These are phyloP conservation scores for Boletus subparvulus DNA, from an alignment of 768 basidiomycete species.

Conservation along the genomic window DNA sequence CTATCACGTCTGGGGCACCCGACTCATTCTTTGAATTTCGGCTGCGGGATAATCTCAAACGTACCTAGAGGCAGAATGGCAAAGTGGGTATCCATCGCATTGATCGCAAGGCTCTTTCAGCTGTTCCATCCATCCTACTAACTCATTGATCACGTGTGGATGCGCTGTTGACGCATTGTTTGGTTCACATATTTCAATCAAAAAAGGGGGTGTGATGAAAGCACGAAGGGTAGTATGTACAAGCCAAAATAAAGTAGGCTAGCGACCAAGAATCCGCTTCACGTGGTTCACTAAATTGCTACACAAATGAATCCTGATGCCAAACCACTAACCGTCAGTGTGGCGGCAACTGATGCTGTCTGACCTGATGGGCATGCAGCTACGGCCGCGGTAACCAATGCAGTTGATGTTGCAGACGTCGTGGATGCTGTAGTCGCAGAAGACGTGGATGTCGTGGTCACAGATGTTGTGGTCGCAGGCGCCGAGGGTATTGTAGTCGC, in stretches of 20 bases:
- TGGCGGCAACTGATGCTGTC: not conserved
- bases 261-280: not conserved
- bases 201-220: not conserved
- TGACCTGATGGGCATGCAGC: constrained; percentile 17
- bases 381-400: not conserved
- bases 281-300: not conserved
- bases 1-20: constrained; percentile 28
- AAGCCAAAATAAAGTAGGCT: constrained; percentile 6
- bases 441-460: not conserved
- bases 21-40: not conserved
- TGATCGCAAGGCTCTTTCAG: constrained; percentile 10
- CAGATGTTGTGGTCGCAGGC: not conserved
- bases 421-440: not conserved
- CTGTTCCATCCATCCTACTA: too few relatives aligned
- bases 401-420: not conserved
- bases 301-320: constrained; percentile 14
- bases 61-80: constrained; percentile 29
- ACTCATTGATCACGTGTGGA: constrained; percentile 8
- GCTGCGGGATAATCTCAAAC: not conserved
- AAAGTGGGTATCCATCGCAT: constrained; percentile 29
- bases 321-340: not conserved
- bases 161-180: constrained; percentile 14
- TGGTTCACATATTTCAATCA: not conserved
- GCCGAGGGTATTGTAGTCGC: not conserved
- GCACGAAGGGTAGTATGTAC: constrained; percentile 21